Evolutionary conservation across 306 rosid species (phyloP).

Genomic region (Casuarina equisetifolia): DNA sequence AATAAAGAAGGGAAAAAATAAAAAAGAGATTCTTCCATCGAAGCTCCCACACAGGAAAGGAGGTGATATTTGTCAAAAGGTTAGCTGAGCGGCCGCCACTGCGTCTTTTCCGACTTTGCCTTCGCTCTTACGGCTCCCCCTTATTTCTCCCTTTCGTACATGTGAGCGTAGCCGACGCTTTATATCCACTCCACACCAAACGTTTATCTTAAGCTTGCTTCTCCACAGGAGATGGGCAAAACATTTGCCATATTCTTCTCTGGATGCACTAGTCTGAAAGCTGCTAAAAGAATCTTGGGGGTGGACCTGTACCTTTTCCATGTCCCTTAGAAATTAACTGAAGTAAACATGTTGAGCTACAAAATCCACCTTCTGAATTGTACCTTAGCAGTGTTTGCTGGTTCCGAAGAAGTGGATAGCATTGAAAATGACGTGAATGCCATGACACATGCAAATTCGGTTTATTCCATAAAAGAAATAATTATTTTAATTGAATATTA

Average conservation of each 20-base stretch:
- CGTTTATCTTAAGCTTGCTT: slow-evolving; percentile 16
- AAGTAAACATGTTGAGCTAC: not conserved
- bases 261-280: not conserved
- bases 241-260: not conserved
- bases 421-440: no score
- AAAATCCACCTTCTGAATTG: not conserved
- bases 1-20: not conserved
- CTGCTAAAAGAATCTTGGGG: not conserved
- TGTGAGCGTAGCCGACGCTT: slow-evolving; percentile 13
- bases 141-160: not conserved
- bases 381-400: no score
- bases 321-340: not conserved
- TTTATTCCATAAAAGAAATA: no score
- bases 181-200: slow-evolving; percentile 35
- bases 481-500: no score
- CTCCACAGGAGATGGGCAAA: not conserved
- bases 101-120: slow-evolving; percentile 18
- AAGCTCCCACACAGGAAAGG: slow-evolving; percentile 27
- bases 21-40: slow-evolving; percentile 9
- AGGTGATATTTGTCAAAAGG: slow-evolving; percentile 36
- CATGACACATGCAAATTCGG: no score
- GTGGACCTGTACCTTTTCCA: not conserved
- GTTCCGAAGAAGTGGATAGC: no score
- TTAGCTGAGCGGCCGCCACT: slow-evolving; percentile 33
- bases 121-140: slow-evolving; percentile 33